Evolutionary conservation across 1,284 basidiomycete genomes (phyloP), one percentile per base, ranked within the genome.

Genomic region (Ganoderma boninense): DNA sequence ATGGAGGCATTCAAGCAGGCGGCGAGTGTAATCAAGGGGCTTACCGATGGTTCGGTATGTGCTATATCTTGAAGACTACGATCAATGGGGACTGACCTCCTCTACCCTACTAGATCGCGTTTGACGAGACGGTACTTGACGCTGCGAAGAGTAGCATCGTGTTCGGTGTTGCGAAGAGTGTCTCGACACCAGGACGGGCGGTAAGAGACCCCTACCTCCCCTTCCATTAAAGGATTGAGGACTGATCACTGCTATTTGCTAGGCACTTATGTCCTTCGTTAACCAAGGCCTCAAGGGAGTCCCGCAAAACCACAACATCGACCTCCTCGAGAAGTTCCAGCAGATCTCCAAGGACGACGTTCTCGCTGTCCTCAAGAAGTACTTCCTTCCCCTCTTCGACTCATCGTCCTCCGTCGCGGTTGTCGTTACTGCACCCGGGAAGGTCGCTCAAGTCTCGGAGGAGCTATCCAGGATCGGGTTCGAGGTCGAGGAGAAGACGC

Each of bases 111-210:
- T 74, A 98, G 96, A 90, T 96, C 75, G 87, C 89, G 62, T 84
- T 99, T 14, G 95, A 97, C 66, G 87, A 91, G 69, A 93, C 95
- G 5, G 91, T 92, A 11, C 83, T 99, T 23, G 97, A 99, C 77
- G 94, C 95, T 0, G 96, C 97, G 4, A 97, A 98, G 84, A 95
- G 94, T 69, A 95, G 91, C 66, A 91, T 98, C 75, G 96, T 97
- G 11, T 99, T 92, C 79, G 86, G 87, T 26, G 92, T 96, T 7
- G 91, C 97, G 0, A 90, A 91, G 76, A 86, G 87, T 61, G 94
- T 97, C 40, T 93, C 96, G 35, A 98, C 96, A 1, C 91, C 95
- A 42, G 89, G 90, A 23, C 87, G 91, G 72, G 97, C 97, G 46
- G 97, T 97, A 79, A 79, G 88, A 82, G 10, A 42, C 16, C n/a